Evolutionary conservation across 352 stramenopile species (phyloP).

Genomic region (Phytophthora agathidicida): DNA sequence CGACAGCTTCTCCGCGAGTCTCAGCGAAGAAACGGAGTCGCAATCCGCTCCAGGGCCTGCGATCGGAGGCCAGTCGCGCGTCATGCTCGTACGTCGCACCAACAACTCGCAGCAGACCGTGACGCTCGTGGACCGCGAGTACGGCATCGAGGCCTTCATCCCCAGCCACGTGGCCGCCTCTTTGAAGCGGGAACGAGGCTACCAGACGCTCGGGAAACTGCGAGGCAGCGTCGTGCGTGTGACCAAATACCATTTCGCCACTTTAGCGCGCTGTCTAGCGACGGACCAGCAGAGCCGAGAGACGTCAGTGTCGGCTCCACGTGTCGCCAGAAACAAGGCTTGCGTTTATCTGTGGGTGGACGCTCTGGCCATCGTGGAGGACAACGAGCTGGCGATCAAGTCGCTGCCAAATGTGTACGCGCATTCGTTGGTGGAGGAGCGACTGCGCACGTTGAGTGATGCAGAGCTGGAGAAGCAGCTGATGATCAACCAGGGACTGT

Average conservation of each 20-base stretch:
- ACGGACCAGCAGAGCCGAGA: slow-evolving; percentile 10
- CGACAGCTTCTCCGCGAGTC: slow-evolving; percentile 44
- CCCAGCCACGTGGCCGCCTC: slow-evolving; percentile 22
- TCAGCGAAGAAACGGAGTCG: slow-evolving; percentile 69
- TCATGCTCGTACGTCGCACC: slow-evolving; percentile 61
- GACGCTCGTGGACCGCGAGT: slow-evolving; percentile 57
- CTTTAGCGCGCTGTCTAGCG: slow-evolving; percentile 37
- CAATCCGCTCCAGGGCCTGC: slow-evolving; percentile 14
- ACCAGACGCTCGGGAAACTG: slow-evolving; percentile 46
- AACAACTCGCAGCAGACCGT: slow-evolving; percentile 44
- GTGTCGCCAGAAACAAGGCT: slow-evolving; percentile 1
- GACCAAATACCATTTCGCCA: slow-evolving; percentile 70
- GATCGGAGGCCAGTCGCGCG: slow-evolving; percentile 27
- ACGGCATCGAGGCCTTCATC: slow-evolving; percentile 60
- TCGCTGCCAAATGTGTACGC: slow-evolving; percentile 34
- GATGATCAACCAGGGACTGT: slow-evolving; percentile 50
- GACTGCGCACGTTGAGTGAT: slow-evolving; percentile 31
- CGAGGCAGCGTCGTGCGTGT: slow-evolving; percentile 59
- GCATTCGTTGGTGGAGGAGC: slow-evolving; percentile 27
- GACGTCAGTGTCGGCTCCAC: slow-evolving; percentile 30
- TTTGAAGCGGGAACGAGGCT: slow-evolving; percentile 31
- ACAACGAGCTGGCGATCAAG: slow-evolving; percentile 55
- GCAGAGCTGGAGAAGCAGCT: slow-evolving; percentile 51
- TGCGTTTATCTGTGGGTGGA: slow-evolving; percentile 54
- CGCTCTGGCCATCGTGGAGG: slow-evolving; percentile 55